Percentiles rank a stretch among this genome's conserved stretches.
Evolutionary conservation across 306 rosid species (phyloP).

Genomic region (Vigna mungo): DNA sequence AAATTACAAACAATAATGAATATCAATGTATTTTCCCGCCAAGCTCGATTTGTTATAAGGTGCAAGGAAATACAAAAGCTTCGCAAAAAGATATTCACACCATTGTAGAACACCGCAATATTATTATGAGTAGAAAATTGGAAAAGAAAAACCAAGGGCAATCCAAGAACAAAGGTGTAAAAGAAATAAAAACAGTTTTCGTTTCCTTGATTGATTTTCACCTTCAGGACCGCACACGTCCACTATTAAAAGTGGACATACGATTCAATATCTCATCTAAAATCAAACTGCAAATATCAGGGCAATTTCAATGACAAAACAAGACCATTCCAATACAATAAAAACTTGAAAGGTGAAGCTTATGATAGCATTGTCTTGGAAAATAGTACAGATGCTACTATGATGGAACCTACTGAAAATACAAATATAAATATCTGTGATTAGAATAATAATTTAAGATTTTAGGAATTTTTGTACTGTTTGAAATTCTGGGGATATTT

Average conservation of each 20-base stretch:
- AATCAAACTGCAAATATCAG: neutral
- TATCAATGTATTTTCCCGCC: neutral
- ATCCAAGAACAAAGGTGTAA: neutral
- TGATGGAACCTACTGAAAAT: conserved; percentile 9
- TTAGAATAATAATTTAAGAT: neutral
- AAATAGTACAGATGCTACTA: conserved; percentile 21
- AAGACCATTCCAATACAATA: neutral
- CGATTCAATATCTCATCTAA: neutral
- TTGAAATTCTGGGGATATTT: too few species aligned
- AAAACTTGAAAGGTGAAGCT: conserved; percentile 2
- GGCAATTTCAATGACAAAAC: conserved; percentile 8
- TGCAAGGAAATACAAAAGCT: conserved; percentile 9
- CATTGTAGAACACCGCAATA: neutral
- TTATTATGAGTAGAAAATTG: neutral
- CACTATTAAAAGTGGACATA: neutral
- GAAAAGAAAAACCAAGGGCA: neutral
- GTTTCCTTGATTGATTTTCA: neutral
- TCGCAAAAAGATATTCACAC: neutral
- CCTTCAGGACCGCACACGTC: neutral
- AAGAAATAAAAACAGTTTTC: neutral
- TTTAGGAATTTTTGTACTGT: neutral
- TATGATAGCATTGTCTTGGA: neutral
- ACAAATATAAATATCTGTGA: too few species aligned
- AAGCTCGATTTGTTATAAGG: neutral
- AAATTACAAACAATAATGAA: neutral